Evolutionary conservation across 768 basidiomycete genomes (phyloP), one percentile per base, ranked within the genome.

Genomic region (Guyanaporus albipodus): DNA sequence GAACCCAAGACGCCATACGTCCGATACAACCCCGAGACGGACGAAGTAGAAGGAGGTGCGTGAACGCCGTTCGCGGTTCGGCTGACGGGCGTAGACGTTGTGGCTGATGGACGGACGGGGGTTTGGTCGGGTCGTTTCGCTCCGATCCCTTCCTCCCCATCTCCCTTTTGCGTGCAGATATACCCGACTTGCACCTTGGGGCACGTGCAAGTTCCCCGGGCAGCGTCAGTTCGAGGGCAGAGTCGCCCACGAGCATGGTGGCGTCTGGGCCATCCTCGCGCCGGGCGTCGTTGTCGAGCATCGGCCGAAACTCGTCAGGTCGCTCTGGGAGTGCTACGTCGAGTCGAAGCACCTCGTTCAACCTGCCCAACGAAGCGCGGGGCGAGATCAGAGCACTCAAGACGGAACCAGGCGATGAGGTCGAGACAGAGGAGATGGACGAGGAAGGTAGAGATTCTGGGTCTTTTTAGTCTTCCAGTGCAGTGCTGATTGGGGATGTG

Each of bases 1-100:
- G 93, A 97, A 61, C 93, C 93, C 43, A 97, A 97, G 78, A 97
- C 93, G 9, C 93, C 93, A 2, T 97, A 88, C 67, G 93, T 97
- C 44, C 76, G 91, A 55, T 94, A 92, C 67, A 87, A 92, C 58
- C 78, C 89, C 3, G 84, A 87, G 62, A 84, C 85, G n/a, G 90
- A 92, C 64, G 77, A 78, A 44, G 70, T 91, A 34, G 90, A 92
- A 67, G 83, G 87, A 52, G 91, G 93, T 91, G 65, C 61, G 72
- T 68, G n/a, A 14, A 2, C 31, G 31, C 14, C 15, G 4, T n/a
- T 32, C 27, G 11, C 27, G 27, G 31, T n/a, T 32, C 29, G 11
- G 29, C n/a, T n/a, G n/a, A n/a, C n/a, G n/a, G n/a, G n/a, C n/a
- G n/a, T n/a, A n/a, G n/a, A 14, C 29, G 14, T 28, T 8, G 23